A percentile compares a stretch with the other conserved stretches of the same genome.
These are phyloP conservation scores for Penicillium polonicum DNA, from an alignment of 2,329 filamentous ascomycete species.

Conservation along the genomic window DNA sequence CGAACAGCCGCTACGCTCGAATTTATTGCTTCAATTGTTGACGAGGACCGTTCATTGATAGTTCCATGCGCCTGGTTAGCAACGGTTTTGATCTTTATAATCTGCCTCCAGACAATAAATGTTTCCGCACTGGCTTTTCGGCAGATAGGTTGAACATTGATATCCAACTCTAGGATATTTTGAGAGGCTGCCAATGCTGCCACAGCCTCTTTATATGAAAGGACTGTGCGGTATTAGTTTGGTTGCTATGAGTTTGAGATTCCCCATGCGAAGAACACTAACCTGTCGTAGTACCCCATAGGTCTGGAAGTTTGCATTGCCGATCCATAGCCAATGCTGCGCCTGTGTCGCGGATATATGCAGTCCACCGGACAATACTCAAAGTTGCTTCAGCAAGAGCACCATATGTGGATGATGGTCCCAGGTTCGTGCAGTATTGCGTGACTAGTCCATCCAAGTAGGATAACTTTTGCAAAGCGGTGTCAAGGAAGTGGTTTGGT, in stretches of 20 bases:
- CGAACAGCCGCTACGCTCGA: neutral
- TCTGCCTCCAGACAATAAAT: slow-evolving; percentile 19
- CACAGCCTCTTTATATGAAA: neutral
- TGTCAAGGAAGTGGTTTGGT: slow-evolving; percentile 17
- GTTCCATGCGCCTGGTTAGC: neutral
- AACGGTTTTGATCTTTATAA: slow-evolving; percentile 15
- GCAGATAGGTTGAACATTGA: slow-evolving; percentile 12
- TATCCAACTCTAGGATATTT: slow-evolving; percentile 2
- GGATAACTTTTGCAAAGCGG: slow-evolving; percentile 16
- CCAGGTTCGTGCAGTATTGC: slow-evolving; percentile 20
- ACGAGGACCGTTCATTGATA: neutral
- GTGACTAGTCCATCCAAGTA: slow-evolving; percentile 16
- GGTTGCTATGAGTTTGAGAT: neutral
- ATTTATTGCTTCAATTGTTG: neutral
- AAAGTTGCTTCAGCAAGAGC: slow-evolving; percentile 21
- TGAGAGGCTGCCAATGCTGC: neutral
- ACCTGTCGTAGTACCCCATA: slow-evolving; percentile 7
- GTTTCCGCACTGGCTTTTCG: slow-evolving; percentile 15
- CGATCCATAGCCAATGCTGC: slow-evolving; percentile 19
- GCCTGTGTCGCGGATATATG: slow-evolving; percentile 27
- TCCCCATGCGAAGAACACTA: neutral
- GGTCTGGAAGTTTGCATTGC: slow-evolving; percentile 16
- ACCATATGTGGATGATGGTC: slow-evolving; percentile 19
- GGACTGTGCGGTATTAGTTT: neutral
- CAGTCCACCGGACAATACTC: slow-evolving; percentile 23